Conservation (phyloP, 257 asterid genomes). For the Solanum microdontum region DNA sequence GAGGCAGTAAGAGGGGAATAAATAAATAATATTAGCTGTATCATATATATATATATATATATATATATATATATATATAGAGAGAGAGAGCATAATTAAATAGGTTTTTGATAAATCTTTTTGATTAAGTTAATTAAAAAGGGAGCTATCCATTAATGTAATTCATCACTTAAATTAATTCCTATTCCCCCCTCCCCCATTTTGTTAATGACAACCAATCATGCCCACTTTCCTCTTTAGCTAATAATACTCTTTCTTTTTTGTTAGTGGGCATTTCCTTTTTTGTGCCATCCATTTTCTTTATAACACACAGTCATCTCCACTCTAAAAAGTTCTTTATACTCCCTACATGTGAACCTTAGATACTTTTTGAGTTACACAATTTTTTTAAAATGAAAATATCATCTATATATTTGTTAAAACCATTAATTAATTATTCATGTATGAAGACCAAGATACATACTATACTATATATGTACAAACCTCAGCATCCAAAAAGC, state of each 20-base stretch:
- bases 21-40: neutral
- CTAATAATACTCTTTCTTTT: conserved; percentile 8
- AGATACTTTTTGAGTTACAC: neutral
- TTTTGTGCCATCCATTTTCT: conserved; percentile 20
- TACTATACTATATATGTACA: neutral
- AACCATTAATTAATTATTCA: neutral
- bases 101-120: neutral
- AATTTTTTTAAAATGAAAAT: neutral
- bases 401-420: neutral
- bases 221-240: conserved; percentile 21
- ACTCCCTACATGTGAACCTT: neutral
- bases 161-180: conserved; percentile 13
- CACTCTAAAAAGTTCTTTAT: conserved; percentile 28
- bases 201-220: conserved; percentile 35
- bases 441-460: neutral
- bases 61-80: too few relatives aligned
- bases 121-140: too few relatives aligned
- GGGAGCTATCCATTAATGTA: neutral
- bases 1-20: conserved; percentile 1
- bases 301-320: conserved; percentile 4
- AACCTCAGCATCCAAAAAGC: neutral
- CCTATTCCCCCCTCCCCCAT: neutral
- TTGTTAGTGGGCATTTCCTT: conserved; percentile 73
- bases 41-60: too few relatives aligned
- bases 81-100: neutral